Percentiles rank a stretch among this genome's conserved stretches.
Conservation (phyloP, 345 rosid genomes). For the Ailanthus altissimus region DNA sequence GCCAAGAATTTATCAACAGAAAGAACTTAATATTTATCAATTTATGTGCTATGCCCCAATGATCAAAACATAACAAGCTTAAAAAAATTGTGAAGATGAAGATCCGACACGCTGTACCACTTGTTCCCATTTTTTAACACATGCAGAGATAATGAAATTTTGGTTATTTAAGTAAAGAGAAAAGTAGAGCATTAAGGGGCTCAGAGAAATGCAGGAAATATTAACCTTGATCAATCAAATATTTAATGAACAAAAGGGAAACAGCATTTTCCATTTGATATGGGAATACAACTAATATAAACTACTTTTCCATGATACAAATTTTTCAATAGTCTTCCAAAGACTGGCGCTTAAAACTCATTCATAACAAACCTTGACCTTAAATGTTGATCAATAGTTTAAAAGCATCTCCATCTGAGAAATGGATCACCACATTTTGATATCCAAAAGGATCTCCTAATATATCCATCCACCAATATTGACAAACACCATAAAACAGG, state of each 20-base stretch:
- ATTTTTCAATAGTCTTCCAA: not conserved
- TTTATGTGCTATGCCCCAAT: not conserved
- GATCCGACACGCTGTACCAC: not conserved
- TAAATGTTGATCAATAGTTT: too few species aligned
- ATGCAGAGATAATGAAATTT: not conserved
- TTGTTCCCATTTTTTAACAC: not conserved
- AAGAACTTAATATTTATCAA: not conserved
- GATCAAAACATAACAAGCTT: slow-evolving; percentile 2
- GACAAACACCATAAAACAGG: too few species aligned
- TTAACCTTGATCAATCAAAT: not conserved
- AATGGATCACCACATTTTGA: too few species aligned
- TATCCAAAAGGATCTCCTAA: too few species aligned
- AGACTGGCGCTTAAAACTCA: not conserved
- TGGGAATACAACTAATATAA: not conserved
- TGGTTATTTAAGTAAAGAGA: not conserved
- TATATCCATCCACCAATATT: too few species aligned
- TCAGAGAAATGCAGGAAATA: not conserved
- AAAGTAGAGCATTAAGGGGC: not conserved
- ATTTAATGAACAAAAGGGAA: not conserved
- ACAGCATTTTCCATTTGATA: not conserved
- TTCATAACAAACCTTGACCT: not conserved
- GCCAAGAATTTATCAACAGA: not conserved
- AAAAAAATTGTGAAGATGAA: not conserved
- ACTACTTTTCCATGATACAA: not conserved
- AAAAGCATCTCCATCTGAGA: too few species aligned